Percentiles rank a stretch among this genome's conserved stretches.
Conservation (phyloP, 805 yeast species). For the Zygoascus bituminiphila region DNA sequence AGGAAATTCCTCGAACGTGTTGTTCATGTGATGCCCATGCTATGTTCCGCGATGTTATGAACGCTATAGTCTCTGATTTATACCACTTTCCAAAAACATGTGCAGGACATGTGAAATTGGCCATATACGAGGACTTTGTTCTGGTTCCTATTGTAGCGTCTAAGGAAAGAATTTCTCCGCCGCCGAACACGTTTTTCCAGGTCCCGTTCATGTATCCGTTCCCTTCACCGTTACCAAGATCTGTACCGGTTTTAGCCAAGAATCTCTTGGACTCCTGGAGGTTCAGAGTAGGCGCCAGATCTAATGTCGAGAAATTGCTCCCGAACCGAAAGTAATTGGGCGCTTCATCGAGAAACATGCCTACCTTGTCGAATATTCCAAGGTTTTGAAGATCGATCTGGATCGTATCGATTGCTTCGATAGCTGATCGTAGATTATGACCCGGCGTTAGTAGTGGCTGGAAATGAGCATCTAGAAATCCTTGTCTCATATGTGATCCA, state of each 20-base stretch:
- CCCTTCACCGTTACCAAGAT: constrained; percentile 94
- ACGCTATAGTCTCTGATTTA: constrained; percentile 24
- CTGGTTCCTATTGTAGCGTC: constrained; percentile 56
- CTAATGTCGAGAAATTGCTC: constrained; percentile 7
- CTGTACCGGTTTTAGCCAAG: constrained; percentile 86
- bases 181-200: constrained; percentile 52
- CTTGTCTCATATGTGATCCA: constrained; percentile 20
- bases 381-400: constrained; percentile 22
- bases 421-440: constrained; percentile 18
- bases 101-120: constrained; percentile 45
- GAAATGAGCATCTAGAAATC: constrained; percentile 25
- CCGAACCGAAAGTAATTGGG: neutral
- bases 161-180: constrained; percentile 53
- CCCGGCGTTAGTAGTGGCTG: constrained; percentile 27
- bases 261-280: constrained; percentile 44
- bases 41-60: constrained; percentile 42
- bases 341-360: constrained; percentile 20
- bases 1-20: constrained; percentile 35
- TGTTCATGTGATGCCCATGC: constrained; percentile 52
- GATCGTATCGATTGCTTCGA: constrained; percentile 24
- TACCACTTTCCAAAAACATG: constrained; percentile 42
- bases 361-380: constrained; percentile 24
- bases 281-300: constrained; percentile 18
- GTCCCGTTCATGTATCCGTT: constrained; percentile 82
- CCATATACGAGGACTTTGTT: constrained; percentile 46